These are phyloP conservation scores for Nyssa sinensis DNA, from an alignment of 148 eudicot species.

Conservation along the genomic window DNA sequence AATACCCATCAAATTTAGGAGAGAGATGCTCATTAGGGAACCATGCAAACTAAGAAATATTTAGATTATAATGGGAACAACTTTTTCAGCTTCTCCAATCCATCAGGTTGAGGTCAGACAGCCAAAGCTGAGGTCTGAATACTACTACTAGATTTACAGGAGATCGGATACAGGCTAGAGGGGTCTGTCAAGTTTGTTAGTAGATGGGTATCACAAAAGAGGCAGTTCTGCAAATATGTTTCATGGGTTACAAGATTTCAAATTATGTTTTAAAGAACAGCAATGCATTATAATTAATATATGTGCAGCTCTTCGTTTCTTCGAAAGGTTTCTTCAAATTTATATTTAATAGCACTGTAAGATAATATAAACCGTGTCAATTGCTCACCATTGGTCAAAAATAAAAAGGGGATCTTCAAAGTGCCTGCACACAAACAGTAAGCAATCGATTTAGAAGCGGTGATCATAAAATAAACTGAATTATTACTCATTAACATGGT, in stretches of 20 bases:
- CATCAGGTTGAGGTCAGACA: too few species aligned
- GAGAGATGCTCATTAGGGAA: not conserved
- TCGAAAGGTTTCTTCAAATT: not conserved
- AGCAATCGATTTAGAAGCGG: not conserved
- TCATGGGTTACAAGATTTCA: not conserved
- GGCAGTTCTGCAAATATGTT: not conserved
- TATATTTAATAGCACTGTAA: not conserved
- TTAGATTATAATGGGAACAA: too few species aligned
- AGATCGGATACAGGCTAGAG: not conserved
- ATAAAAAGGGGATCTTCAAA: slow-evolving; percentile 52
- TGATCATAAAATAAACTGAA: not conserved
- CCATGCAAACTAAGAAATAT: not conserved
- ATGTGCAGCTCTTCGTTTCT: not conserved
- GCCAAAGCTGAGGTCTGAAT: too few species aligned
- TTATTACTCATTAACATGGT: too few species aligned
- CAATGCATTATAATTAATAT: not conserved
- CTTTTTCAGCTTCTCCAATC: too few species aligned
- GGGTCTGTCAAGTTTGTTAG: not conserved
- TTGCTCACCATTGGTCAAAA: slow-evolving; percentile 50
- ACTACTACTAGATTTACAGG: not conserved
- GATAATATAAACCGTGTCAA: not conserved
- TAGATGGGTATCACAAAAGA: not conserved
- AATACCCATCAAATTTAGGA: not conserved
- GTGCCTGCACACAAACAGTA: slow-evolving; percentile 32
- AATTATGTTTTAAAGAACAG: not conserved